These are phyloP conservation scores for Coniochaeta hoffmannii DNA, from an alignment of 2,329 filamentous ascomycete species.

Conservation along the genomic window DNA sequence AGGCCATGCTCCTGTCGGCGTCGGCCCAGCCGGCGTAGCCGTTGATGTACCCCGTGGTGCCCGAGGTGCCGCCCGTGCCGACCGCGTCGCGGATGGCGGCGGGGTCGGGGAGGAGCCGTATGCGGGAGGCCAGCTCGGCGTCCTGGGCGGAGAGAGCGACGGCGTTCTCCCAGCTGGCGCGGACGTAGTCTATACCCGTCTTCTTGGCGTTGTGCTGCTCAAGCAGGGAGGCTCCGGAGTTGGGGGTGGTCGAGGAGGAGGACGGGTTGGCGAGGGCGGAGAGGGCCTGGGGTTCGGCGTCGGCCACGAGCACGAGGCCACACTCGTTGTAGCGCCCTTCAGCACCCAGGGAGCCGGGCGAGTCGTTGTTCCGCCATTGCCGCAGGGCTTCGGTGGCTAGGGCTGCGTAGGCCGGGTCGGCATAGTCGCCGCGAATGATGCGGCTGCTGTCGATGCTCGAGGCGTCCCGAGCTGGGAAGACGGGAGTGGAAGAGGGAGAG, in stretches of 20 bases:
- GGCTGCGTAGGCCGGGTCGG: slow-evolving; percentile 65
- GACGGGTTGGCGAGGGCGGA: slow-evolving; percentile 6
- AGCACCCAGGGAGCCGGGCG: slow-evolving; percentile 46
- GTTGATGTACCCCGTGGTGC: slow-evolving; percentile 68
- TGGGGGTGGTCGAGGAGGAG: slow-evolving; percentile 2
- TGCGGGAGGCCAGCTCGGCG: slow-evolving; percentile 25
- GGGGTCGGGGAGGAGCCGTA: slow-evolving; percentile 36
- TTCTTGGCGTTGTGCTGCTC: slow-evolving; percentile 27
- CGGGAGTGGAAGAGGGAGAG: slow-evolving; percentile 18
- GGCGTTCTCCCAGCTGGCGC: slow-evolving; percentile 55
- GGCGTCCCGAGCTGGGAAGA: slow-evolving; percentile 54
- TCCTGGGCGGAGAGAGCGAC: slow-evolving; percentile 35
- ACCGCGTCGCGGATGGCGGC: slow-evolving; percentile 36
- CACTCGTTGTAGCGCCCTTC: slow-evolving; percentile 63
- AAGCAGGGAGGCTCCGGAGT: not conserved
- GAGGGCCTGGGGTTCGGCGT: slow-evolving; percentile 25
- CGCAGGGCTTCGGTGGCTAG: slow-evolving; percentile 65
- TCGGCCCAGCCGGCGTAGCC: slow-evolving; percentile 72
- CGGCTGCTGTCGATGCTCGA: slow-evolving; percentile 57
- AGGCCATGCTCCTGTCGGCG: slow-evolving; percentile 62
- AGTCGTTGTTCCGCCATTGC: slow-evolving; percentile 56
- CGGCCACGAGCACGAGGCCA: slow-evolving; percentile 59
- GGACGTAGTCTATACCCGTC: slow-evolving; percentile 50
- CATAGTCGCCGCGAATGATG: slow-evolving; percentile 70
- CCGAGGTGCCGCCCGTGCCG: slow-evolving; percentile 44